Evolutionary conservation across 768 basidiomycete genomes (phyloP).

Genomic region (Xerocomellus amylosporus): DNA sequence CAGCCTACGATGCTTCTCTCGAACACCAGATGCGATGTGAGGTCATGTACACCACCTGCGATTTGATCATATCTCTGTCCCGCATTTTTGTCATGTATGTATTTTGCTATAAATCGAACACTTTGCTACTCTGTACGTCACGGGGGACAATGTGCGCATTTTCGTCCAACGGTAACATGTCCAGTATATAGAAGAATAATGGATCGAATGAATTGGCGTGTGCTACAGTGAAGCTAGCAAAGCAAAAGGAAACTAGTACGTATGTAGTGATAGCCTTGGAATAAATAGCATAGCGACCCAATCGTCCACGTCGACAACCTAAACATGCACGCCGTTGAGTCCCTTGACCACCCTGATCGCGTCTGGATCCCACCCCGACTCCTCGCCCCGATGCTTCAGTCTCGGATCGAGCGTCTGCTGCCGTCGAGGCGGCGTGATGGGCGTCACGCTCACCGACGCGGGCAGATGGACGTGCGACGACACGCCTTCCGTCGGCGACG

Average conservation of each 20-base stretch:
- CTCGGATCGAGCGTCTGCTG: conserved; percentile 26
- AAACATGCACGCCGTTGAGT: conserved; percentile 19
- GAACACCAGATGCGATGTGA: not conserved
- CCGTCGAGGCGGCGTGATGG: conserved; percentile 29
- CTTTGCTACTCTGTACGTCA: not conserved
- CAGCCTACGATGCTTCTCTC: not conserved
- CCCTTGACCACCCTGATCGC: conserved; percentile 13
- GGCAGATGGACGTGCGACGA: conserved; percentile 25
- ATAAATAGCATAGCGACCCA: conserved; percentile 9
- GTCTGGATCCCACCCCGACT: conserved; percentile 28
- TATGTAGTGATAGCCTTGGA: conserved; percentile 17
- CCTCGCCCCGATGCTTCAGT: conserved; percentile 31
- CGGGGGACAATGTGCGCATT: too few relatives aligned
- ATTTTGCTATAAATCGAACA: conserved; percentile 2
- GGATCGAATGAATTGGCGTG: not conserved
- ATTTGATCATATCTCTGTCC: not conserved
- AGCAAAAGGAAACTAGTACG: not conserved
- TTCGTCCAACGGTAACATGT: not conserved
- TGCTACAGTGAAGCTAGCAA: not conserved
- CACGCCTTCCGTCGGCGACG: conserved; percentile 35
- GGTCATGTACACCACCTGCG: not conserved
- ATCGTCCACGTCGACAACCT: not conserved
- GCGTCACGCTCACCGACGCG: conserved; percentile 30
- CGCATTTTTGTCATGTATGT: not conserved
- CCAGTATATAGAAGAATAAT: not conserved